Percentiles rank a stretch among this genome's conserved stretches.
Evolutionary conservation across 2,329 filamentous ascomycete genomes (phyloP).

Genomic region (Fusarium pininemorale): DNA sequence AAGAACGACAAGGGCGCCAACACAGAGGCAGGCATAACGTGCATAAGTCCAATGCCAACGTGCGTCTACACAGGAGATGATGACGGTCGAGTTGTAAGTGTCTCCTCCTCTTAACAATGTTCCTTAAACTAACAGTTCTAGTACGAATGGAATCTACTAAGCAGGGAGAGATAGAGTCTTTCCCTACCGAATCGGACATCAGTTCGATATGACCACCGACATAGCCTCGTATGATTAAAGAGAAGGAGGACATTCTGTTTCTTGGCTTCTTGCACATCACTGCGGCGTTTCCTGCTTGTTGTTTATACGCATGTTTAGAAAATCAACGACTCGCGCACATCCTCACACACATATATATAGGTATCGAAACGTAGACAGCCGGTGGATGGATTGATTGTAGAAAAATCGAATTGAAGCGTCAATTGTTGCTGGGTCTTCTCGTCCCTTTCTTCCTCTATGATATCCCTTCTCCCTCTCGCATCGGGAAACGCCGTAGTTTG

Average conservation of each 20-base stretch:
- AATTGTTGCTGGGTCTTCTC: conserved; percentile 35
- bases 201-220: conserved; percentile 27
- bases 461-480: conserved; percentile 26
- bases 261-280: conserved; percentile 23
- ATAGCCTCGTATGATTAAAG: conserved; percentile 18
- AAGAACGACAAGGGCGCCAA: conserved; percentile 68
- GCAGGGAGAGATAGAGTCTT: conserved; percentile 63
- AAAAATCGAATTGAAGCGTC: conserved; percentile 43
- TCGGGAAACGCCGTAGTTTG: conserved; percentile 40
- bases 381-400: conserved; percentile 9
- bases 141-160: conserved; percentile 72
- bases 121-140: conserved; percentile 43
- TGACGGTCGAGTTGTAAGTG: conserved; percentile 81
- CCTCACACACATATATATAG: conserved; percentile 22
- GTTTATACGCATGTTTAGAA: conserved; percentile 30
- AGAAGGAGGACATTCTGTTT: conserved; percentile 4
- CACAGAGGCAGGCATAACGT: conserved; percentile 78
- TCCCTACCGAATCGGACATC: conserved; percentile 26
- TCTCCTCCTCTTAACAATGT: no score
- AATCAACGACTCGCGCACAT: conserved; percentile 18
- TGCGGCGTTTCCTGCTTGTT: conserved; percentile 20
- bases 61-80: conserved; percentile 95
- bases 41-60: conserved; percentile 83
- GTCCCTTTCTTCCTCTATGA: conserved; percentile 35
- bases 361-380: conserved; percentile 20